These are phyloP conservation scores for Sporisorium graminicola DNA, from an alignment of 1,284 basidiomycete species.

Conservation along the genomic window DNA sequence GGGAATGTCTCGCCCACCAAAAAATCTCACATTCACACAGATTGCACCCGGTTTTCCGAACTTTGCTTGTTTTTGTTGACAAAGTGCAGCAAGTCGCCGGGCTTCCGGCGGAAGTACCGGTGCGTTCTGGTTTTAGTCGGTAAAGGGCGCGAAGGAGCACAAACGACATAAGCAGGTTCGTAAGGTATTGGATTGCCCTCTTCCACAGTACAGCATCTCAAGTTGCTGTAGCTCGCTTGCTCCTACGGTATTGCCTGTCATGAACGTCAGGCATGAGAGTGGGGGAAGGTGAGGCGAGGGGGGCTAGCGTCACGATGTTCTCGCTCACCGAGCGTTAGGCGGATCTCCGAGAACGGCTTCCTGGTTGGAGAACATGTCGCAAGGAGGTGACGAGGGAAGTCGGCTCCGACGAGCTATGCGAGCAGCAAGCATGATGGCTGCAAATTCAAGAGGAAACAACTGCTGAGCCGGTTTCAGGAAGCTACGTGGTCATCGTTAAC, in stretches of 20 bases:
- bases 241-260: background rate
- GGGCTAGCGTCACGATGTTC: no score
- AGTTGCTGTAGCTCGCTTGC: no score
- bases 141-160: no score
- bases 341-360: background rate
- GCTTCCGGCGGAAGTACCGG: background rate
- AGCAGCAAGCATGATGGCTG: background rate
- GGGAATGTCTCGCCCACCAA: background rate
- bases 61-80: background rate
- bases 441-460: background rate
- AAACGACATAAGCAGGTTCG: no score
- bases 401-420: background rate
- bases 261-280: background rate
- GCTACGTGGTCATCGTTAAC: background rate
- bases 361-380: background rate
- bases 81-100: background rate
- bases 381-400: background rate
- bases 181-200: no score
- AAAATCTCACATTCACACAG: background rate
- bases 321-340: background rate
- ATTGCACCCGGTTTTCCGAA: background rate
- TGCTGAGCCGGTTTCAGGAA: background rate
- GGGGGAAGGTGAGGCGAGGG: background rate
- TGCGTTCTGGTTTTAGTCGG: no score
- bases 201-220: no score